These are phyloP conservation scores for Dioscorea zingiberensis DNA, from an alignment of 106 monocot species.

Conservation along the genomic window DNA sequence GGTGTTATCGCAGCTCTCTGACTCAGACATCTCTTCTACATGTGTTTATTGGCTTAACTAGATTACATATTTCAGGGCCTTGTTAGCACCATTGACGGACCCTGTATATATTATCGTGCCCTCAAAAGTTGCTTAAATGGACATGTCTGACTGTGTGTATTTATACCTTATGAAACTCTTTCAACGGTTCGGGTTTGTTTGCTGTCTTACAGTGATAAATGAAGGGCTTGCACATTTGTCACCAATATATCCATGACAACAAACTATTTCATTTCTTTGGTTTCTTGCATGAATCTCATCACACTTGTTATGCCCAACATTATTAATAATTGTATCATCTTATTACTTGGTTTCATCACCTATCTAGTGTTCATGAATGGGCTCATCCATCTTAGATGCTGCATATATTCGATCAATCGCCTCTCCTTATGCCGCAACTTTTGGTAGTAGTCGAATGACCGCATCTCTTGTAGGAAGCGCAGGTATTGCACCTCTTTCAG, in stretches of 20 bases:
- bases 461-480: slow-evolving; percentile 23
- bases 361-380: not conserved
- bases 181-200: no score
- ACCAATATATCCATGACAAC: no score
- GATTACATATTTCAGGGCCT: not conserved
- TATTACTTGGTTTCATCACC: no score
- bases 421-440: not conserved
- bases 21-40: not conserved
- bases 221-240: no score
- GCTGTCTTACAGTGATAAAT: no score
- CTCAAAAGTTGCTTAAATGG: not conserved
- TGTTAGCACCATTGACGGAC: not conserved
- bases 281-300: not conserved
- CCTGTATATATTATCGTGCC: not conserved
- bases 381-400: not conserved
- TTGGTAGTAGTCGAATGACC: slow-evolving; percentile 15
- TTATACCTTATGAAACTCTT: no score
- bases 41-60: not conserved
- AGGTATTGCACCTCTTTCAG: slow-evolving; percentile 30
- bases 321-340: not conserved
- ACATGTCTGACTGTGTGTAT: not conserved
- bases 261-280: no score
- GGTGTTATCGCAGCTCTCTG: not conserved
- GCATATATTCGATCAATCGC: not conserved
- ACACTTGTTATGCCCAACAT: not conserved